phyloP scores from a whole-genome alignment of 164 flowering plant genomes.

The Amborella trichopoda region DNA sequence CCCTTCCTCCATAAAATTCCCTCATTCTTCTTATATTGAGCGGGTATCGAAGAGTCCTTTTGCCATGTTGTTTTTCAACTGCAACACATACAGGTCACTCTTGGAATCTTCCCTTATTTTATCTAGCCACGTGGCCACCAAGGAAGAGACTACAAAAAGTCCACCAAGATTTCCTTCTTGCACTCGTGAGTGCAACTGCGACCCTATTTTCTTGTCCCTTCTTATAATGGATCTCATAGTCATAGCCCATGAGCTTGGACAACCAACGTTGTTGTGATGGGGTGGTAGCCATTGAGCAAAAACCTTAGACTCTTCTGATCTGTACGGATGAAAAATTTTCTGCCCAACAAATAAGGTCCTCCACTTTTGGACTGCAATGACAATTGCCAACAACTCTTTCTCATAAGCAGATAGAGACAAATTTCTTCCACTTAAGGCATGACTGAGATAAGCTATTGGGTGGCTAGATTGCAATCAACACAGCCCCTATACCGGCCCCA shows the following conservation, averaged over 20 bases:
- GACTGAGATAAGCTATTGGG: conserved; percentile 2
- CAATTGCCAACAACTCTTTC: no score
- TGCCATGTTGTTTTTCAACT: not conserved
- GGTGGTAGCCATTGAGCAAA: not conserved
- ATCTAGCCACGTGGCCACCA: not conserved
- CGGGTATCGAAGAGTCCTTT: not conserved
- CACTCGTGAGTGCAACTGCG: not conserved
- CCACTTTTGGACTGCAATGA: not conserved
- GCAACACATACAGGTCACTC: no score
- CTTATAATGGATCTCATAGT: not conserved
- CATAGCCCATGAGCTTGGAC: no score
- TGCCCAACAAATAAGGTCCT: not conserved
- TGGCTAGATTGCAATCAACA: not conserved
- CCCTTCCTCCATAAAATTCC: no score
- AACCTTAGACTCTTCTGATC: not conserved
- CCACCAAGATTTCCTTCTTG: no score
- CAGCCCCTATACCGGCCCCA: not conserved
- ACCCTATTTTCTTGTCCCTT: not conserved
- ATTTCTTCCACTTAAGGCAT: not conserved
- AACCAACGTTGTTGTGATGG: conserved; percentile 1
- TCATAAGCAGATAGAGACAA: not conserved
- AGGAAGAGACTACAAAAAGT: not conserved
- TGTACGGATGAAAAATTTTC: not conserved
- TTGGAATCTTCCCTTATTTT: not conserved
- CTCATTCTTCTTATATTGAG: not conserved